Conservation (phyloP, 306 rosid genomes). For the Quercus glauca region DNA sequence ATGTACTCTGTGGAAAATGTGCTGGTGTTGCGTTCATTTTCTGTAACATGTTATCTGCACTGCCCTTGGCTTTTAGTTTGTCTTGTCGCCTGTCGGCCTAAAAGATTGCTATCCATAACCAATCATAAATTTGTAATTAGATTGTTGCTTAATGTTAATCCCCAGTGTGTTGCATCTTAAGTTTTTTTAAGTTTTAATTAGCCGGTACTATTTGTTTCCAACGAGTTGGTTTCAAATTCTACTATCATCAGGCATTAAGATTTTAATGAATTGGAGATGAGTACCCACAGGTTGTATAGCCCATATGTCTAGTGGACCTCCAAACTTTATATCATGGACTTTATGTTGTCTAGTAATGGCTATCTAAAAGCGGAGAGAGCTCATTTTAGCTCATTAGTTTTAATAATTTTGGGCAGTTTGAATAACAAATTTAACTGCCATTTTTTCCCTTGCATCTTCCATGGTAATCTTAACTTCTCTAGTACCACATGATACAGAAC, state of each 20-base stretch:
- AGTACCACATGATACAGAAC: neutral
- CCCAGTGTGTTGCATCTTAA: neutral
- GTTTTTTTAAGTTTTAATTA: neutral
- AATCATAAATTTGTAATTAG: neutral
- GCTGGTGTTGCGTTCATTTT: neutral
- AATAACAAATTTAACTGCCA: neutral
- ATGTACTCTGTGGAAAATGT: slow-evolving; percentile 17
- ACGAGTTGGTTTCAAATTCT: no score
- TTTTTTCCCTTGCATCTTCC: neutral
- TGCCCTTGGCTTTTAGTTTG: neutral
- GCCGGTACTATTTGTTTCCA: no score
- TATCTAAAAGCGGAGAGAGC: no score
- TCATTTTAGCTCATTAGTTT: no score
- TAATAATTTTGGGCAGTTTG: no score
- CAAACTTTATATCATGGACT: no score
- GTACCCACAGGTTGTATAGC: no score
- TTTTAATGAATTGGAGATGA: no score
- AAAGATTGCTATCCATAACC: neutral
- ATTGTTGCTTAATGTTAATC: neutral
- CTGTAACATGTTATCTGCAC: slow-evolving; percentile 9
- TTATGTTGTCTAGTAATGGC: no score
- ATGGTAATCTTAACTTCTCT: neutral
- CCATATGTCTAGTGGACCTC: no score
- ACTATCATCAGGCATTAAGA: no score
- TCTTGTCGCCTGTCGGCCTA: neutral